Evolutionary conservation across 2,329 filamentous ascomycete genomes (phyloP), one percentile per base, ranked within the genome.

Genomic region (Aureobasidium sp.): DNA sequence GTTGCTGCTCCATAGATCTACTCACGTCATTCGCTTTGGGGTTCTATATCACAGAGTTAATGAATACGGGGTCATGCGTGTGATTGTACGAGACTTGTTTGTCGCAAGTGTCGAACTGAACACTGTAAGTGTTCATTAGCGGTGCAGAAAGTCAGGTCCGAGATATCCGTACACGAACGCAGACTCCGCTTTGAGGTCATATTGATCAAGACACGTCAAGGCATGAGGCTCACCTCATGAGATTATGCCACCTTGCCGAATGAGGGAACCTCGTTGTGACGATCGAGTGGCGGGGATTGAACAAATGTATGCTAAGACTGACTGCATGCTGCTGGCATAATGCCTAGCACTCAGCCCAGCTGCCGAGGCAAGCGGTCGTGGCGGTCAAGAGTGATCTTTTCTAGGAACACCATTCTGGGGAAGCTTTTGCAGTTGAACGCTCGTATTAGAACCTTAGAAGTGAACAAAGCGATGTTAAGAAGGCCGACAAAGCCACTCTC

Each of bases 51-150:
- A 5, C 40, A 3, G 27, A n/a, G 14, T 21, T 40, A 6, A 22
- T 2, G 24, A 22, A 50, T 32, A 40, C 32, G 47, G 22, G 47
- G 27, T 50, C 47, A 41, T 50, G 47, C 11, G 35, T 49, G 35
- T 49, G 6, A 19, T 7, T 44, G 19, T 12, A 35, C 21, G 34
- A 38, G 32, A n/a, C 32, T 22, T n/a, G 10, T 29, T 19, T 22
- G 38, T 14, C 11, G 32, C n/a, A 21, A 27, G 19, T 11, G 30
- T 16, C 29, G n/a, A 5, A 27, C 3, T 35, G 4, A n/a, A 37
- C 14, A 22, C 16, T 12, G 30, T 4, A 6, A n/a, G 3, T 37
- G 14, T 27, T 12, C 8, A 27, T 19, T 25, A 10, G 24, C 14
- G 42, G 24, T 24, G 11, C 30, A 27, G 8, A 5, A n/a, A 7